Base-by-base conservation (phyloP, 1,284 basidiomycete species). In the Butyriboletus regius region DNA sequence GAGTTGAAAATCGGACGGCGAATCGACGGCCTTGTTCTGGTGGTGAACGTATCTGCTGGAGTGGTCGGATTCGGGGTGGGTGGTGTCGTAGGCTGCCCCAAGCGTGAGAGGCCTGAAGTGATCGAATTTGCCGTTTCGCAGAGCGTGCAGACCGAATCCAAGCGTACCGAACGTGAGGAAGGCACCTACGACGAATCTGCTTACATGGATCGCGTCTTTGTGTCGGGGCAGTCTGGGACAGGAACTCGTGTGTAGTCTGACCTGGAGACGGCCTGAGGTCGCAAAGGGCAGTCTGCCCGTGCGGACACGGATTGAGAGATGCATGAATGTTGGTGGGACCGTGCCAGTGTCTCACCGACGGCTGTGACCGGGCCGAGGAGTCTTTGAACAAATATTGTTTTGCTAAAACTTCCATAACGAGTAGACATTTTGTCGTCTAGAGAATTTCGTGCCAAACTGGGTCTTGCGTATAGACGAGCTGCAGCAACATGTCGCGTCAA, bases 401-500 rank as follows among this genome's bases (percentile, higher is more conserved):
- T 9, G 15, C 5, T 3, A 2, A 14, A 29, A 14, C 4, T 54
- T 51, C 54, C 53, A 51, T 55, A 55, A 43, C 17, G 17, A 24
- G 52, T 28, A 3, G 10, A 33, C 8, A 20, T 54, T n/a, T n/a
- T 35, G 14, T 49, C 3, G 4, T 15, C 5, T 7, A 0, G 24
- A 35, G n/a, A 15, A 29, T 46, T 56, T 39, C 14, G 42, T 48
- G 28, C 32, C 4, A 42, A 57, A 57, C 28, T 43, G 33, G 7
- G 3, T 22, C 12, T 20, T 18, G 12, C 14, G 15, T 7, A 12
- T 15, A 12, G 38, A 35, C 12, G 18, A 39, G 3, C 31, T 18
- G 7, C 43, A 26, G 13, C 37, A 44, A 37, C 44, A 87, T 88
- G 85, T 77, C 83, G 39, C 78, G 86, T 71, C 82, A 87, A 73